Evolutionary conservation across 1,284 basidiomycete genomes (phyloP).

Genomic region (Mycena citricolor): DNA sequence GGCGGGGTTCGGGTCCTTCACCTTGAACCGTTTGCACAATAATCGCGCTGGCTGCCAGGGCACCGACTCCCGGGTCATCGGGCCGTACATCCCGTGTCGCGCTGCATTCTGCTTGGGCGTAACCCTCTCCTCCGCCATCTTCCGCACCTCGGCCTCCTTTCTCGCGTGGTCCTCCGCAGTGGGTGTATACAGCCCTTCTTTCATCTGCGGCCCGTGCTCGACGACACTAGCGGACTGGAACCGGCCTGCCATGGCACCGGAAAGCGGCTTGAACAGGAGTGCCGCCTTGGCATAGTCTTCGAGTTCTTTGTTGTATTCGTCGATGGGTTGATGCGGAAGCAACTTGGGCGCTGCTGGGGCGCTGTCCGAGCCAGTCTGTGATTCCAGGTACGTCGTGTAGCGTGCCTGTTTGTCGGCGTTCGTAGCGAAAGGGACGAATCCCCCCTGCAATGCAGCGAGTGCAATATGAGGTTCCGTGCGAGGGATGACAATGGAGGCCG

Average conservation of each 20-base stretch:
- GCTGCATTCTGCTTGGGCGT: conserved; percentile 83
- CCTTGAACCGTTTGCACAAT: conserved; percentile 93
- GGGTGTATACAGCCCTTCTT: conserved; percentile 76
- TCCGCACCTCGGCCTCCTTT: conserved; percentile 47
- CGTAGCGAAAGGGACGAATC: conserved; percentile 86
- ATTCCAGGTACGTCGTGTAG: conserved; percentile 80
- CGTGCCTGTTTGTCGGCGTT: conserved; percentile 82
- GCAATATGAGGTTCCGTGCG: conserved; percentile 76
- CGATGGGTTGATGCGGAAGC: conserved; percentile 55
- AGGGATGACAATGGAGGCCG: conserved; percentile 52
- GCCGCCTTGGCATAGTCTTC: conserved; percentile 87
- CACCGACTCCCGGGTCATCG: conserved; percentile 73
- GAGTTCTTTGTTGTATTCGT: conserved; percentile 81
- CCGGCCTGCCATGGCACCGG: conserved; percentile 88
- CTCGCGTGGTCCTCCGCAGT: conserved; percentile 44
- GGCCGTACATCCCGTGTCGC: conserved; percentile 83
- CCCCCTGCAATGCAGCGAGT: conserved; percentile 75
- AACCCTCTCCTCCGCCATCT: conserved; percentile 52
- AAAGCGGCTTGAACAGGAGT: conserved; percentile 88
- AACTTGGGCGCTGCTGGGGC: conserved; percentile 44
- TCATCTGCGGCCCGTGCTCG: conserved; percentile 60
- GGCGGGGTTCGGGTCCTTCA: conserved; percentile 76
- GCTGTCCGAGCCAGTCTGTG: conserved; percentile 42
- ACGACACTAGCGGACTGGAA: conserved; percentile 80
- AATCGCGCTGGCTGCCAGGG: conserved; percentile 80